These are phyloP conservation scores for Favolaschia claudopus DNA, from an alignment of 768 basidiomycete genomes.

Conservation along the genomic window DNA sequence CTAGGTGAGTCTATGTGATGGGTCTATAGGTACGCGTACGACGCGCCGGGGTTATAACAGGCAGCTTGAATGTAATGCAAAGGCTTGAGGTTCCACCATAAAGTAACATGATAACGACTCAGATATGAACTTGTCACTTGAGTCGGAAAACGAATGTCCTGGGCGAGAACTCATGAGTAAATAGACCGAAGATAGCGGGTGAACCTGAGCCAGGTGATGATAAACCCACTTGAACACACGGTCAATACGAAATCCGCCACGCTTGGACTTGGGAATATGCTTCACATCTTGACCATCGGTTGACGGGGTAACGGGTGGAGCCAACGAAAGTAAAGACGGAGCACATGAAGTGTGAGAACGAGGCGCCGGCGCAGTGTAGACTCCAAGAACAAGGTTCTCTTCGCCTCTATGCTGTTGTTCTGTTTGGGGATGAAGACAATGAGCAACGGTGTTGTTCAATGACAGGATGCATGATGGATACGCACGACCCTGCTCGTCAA, in stretches of 20 bases:
- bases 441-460: background rate
- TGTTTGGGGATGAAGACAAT: background rate
- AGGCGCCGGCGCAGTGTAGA: background rate
- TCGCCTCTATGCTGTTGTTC: background rate
- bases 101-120: no score
- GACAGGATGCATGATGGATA: background rate
- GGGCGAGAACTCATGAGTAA: background rate
- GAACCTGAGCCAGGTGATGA: no score
- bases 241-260: constrained; percentile 7
- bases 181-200: no score
- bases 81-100: no score
- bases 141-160: constrained; percentile 14
- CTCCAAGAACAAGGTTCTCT: constrained; percentile 7
- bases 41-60: no score
- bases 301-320: background rate
- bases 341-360: background rate
- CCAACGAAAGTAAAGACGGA: background rate
- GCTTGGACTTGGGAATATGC: background rate
- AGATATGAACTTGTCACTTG: no score
- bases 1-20: no score
- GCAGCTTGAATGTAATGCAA: no score
- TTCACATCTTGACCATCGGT: background rate
- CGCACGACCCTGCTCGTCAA: constrained; percentile 11
- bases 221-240: constrained; percentile 15
- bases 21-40: no score